Conservation (phyloP, 2,329 filamentous ascomycete genomes). For the Pyrenochaeta sp. region DNA sequence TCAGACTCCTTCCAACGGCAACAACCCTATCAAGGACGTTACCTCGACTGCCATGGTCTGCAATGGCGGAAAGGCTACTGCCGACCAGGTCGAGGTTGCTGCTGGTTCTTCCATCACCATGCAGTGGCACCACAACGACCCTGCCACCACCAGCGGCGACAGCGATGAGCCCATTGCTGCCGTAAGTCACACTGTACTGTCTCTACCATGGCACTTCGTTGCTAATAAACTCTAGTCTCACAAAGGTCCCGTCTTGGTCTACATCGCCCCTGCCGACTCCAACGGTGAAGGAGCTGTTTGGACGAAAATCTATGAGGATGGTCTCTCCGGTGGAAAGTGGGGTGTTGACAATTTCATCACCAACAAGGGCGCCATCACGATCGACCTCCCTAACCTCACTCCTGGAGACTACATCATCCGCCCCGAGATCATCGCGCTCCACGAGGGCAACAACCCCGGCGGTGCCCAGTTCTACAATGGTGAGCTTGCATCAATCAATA, state of each 20-base stretch:
- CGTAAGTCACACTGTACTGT: neutral
- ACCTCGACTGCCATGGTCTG: conserved; percentile 46
- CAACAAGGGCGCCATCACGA: conserved; percentile 50
- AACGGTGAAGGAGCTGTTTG: conserved; percentile 60
- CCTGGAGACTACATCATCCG: conserved; percentile 53
- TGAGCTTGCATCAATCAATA: neutral
- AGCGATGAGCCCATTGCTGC: conserved; percentile 62
- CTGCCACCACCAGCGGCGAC: conserved; percentile 34
- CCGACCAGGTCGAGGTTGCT: conserved; percentile 56
- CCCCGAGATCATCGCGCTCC: conserved; percentile 55
- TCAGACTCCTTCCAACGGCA: conserved; percentile 54
- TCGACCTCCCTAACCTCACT: conserved; percentile 51
- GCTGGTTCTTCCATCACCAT: conserved; percentile 56
- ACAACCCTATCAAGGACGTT: conserved; percentile 50
- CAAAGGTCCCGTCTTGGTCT: conserved; percentile 62
- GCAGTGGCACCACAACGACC: conserved; percentile 62
- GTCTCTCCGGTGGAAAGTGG: conserved; percentile 46
- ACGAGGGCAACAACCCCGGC: conserved; percentile 44
- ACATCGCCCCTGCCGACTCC: conserved; percentile 54
- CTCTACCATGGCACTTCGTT: too few relatives aligned
- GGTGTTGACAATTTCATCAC: conserved; percentile 51
- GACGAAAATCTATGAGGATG: conserved; percentile 56
- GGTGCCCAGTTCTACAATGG: conserved; percentile 57
- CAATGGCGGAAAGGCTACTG: conserved; percentile 43
- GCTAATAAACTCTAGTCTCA: conserved; percentile 47